Conservation (phyloP, 176 grass and related monocot genomes). For the Pharus latifolius region DNA sequence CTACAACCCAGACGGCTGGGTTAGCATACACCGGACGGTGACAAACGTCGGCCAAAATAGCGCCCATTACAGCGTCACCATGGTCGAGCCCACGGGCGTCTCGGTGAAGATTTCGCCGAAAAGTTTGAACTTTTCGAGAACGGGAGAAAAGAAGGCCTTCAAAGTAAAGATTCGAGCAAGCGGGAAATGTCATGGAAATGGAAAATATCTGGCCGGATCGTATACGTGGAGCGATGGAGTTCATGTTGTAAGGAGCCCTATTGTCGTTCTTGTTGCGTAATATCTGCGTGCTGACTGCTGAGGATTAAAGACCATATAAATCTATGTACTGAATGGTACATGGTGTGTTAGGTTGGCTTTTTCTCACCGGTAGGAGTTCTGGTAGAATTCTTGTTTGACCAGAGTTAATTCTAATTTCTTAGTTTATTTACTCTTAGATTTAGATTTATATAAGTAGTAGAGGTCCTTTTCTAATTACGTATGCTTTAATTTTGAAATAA, state of each 20-base stretch:
- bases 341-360: no score
- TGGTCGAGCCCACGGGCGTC: slow-evolving; percentile 39
- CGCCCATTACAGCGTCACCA: slow-evolving; percentile 33
- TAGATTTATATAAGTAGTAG: no score
- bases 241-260: slow-evolving; percentile 65
- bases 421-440: no score
- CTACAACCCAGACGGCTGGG: slow-evolving; percentile 27
- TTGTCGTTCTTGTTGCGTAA: slow-evolving; percentile 44
- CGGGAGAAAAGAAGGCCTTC: slow-evolving; percentile 57
- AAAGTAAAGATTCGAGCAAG: neutral
- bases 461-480: no score
- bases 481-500: no score
- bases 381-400: no score
- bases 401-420: no score
- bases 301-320: neutral
- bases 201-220: slow-evolving; percentile 33
- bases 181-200: neutral
- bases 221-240: slow-evolving; percentile 66
- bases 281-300: neutral
- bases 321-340: neutral
- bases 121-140: slow-evolving; percentile 27
- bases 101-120: slow-evolving; percentile 42
- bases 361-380: no score
- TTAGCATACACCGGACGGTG: slow-evolving; percentile 53
- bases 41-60: slow-evolving; percentile 55